Evolutionary conservation across 2,329 filamentous ascomycete species (phyloP).

Genomic region (Cercospora beticola): DNA sequence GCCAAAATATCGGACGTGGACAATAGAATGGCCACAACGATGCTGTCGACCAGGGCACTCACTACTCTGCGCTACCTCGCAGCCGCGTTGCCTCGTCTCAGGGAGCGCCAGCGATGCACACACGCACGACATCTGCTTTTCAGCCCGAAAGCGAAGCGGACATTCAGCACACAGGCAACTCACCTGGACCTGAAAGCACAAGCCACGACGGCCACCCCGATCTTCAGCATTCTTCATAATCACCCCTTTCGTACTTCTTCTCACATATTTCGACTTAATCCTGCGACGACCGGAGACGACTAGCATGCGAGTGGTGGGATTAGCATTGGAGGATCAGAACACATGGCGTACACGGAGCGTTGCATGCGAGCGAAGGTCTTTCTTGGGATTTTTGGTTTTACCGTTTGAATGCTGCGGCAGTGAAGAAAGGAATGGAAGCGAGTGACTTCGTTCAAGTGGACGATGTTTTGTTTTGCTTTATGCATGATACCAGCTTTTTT

Average conservation of each 20-base stretch:
- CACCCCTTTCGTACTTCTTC: neutral
- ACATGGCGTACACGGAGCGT: conserved; percentile 7
- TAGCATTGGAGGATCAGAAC: conserved; percentile 3
- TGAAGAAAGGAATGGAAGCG: neutral
- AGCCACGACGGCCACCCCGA: neutral
- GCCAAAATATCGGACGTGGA: conserved; percentile 31
- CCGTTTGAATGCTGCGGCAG: neutral
- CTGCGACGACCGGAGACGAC: conserved; percentile 1
- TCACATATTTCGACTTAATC: neutral
- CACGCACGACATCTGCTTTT: neutral
- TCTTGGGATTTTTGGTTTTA: neutral
- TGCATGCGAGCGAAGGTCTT: conserved; percentile 4
- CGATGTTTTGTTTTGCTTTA: neutral
- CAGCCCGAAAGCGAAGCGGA: neutral
- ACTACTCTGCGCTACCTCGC: neutral
- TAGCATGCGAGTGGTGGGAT: neutral
- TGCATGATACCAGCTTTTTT: conserved; percentile 1
- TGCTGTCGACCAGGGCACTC: neutral
- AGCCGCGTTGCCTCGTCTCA: neutral
- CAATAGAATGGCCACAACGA: conserved; percentile 15
- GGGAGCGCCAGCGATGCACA: neutral
- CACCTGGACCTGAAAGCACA: neutral
- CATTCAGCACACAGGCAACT: neutral
- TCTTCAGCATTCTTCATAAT: neutral
- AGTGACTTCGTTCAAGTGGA: neutral